Evolutionary conservation across 495 filamentous ascomycete species (phyloP), one percentile per base, ranked within the genome.

Genomic region (Aspergillus bridgeri): DNA sequence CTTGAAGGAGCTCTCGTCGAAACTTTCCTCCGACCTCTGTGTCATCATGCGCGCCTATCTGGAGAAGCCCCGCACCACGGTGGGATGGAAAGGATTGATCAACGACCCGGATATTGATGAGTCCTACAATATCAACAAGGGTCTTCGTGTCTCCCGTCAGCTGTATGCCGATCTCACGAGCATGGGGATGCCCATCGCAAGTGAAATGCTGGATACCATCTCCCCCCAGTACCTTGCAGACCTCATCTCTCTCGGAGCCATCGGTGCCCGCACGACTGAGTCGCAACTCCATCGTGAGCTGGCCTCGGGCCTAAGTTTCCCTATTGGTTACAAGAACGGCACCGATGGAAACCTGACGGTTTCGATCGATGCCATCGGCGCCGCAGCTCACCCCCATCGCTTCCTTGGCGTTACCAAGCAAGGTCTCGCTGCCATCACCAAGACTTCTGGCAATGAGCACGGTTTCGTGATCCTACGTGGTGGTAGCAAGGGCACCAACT

Each of bases 391-490:
- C 58, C 89, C 89, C 64, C 94, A 98, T 75, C 91, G 95, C 74
- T 98, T 98, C 81, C 91, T 98, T 81, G 93, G 93, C 72, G 95
- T 98, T 44, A 98, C 95, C n/a, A 98, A 98, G 80, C 91, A 96
- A 72, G 94, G 94, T 29, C 80, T 98, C 56, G 94, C 94, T 11
- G 91, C 94, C 29, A 98, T 98, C 64, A 97, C 92, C 38, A 83
- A 89, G 64, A 98, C 94, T 3, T 81, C 77, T 20, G 94, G 94
- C 24, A 98, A 98, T 71, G 88, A 96, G 75, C 90, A 98, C 68
- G 93, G 95, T 60, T 98, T 98, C 65, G 90, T 98, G 11, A 97
- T 98, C 65, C 79, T 98, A 52, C 84, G 94, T 51, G 94, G 94
- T 52, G 94, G 94, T 24, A 89, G 83, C 61, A 90, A 83, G 74